Evolutionary conservation across 2,329 filamentous ascomycete genomes (phyloP), one percentile per base, ranked within the genome.

Genomic region (Aspergillus pseudonomiae): DNA sequence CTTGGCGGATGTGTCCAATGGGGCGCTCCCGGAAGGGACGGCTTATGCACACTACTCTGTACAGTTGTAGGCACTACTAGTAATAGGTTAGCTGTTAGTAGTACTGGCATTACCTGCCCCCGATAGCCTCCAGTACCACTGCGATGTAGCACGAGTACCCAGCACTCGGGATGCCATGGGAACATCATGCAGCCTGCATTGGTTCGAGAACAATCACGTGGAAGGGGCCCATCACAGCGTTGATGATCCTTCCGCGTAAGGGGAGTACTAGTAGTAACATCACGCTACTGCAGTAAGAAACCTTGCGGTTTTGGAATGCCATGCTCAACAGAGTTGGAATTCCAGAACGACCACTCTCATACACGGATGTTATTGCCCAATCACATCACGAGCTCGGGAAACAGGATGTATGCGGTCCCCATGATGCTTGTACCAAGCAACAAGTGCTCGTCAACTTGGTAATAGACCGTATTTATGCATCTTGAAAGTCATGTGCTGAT

Each of bases 121-220:
- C 50, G 21, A 32, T 46, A 46, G n/a, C 39, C 39, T 16, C 19
- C 39, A 19, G 19, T 52, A 32, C 26, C 14, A n/a, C 26, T 52
- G 48, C 9, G 21, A 28, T 28, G 11, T 28, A 28, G 24, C 48
- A 34, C 50, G 34, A 53, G 50, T 34, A 34, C 16, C 30, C 28
- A 53, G 16, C 50, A 9, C 50, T 53, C 14, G 16, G 11, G 50
- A 34, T 16, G 16, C 50, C 50, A 53, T 53, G 50, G 1, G 19
- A 19, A 34, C n/a, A 53, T 50, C 46, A 50, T 50, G 46, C 46
- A 50, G 46, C 24, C 24, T 50, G 46, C 21, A 50, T 50, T 50
- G 46, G 46, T 50, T 50, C 46, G 46, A 50, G 46, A 50, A 28
- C 46, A 50, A 26, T 50, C 24, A 50, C 46, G 46, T 50, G 46